Evolutionary conservation across 768 basidiomycete species (phyloP).

Genomic region (Leccinum truebloodii): DNA sequence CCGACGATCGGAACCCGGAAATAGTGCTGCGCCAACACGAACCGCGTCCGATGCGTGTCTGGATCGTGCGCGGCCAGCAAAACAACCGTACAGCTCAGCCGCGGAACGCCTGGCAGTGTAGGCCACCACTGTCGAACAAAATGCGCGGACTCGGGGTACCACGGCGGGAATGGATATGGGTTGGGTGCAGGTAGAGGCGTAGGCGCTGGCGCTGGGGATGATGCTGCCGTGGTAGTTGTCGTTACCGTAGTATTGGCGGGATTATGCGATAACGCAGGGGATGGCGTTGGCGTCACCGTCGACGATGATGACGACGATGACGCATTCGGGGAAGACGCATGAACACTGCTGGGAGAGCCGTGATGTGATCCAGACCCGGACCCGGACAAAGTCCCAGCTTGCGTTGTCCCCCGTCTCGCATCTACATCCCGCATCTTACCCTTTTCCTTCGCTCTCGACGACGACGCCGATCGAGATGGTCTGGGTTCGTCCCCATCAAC

Average conservation of each 20-base stretch:
- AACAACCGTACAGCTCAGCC: slow-evolving; percentile 72
- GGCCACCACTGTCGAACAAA: slow-evolving; percentile 87
- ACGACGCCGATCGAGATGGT: background rate
- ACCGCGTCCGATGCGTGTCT: slow-evolving; percentile 58
- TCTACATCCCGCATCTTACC: slow-evolving; percentile 24
- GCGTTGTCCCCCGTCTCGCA: slow-evolving; percentile 11
- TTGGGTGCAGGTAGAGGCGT: slow-evolving; percentile 39
- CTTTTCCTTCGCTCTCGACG: slow-evolving; percentile 18
- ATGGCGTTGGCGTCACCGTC: slow-evolving; percentile 14
- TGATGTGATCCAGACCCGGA: slow-evolving; percentile 16
- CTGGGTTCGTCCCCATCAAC: slow-evolving; percentile 13
- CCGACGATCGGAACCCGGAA: slow-evolving; percentile 62
- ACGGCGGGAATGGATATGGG: slow-evolving; percentile 65
- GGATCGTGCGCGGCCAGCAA: slow-evolving; percentile 64
- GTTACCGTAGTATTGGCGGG: background rate
- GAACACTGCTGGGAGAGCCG: slow-evolving; percentile 7
- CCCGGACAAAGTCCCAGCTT: slow-evolving; percentile 9
- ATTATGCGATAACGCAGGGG: background rate
- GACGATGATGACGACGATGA: background rate
- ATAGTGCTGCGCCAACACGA: slow-evolving; percentile 74
- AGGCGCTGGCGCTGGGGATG: background rate
- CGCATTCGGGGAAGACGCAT: background rate
- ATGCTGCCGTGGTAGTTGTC: background rate
- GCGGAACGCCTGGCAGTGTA: slow-evolving; percentile 58
- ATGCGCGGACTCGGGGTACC: slow-evolving; percentile 74